Percentiles rank a stretch among this genome's conserved stretches.
Conservation (phyloP, 1,284 basidiomycete genomes). For the Heterobasidion annosum region DNA sequence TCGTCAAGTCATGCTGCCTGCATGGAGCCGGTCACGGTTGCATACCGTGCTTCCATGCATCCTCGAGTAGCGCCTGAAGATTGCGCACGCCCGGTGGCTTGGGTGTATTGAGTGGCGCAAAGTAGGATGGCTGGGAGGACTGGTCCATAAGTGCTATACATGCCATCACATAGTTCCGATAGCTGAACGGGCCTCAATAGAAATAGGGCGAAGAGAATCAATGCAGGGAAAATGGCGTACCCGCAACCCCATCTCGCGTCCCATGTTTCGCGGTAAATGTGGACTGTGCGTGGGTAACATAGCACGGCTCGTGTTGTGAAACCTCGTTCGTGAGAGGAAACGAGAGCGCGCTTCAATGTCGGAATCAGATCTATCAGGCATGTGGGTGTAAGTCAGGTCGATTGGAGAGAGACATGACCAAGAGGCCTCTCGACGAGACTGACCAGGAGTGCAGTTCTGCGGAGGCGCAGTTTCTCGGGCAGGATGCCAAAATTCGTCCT, state of each 20-base stretch:
- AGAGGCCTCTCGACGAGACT: not conserved
- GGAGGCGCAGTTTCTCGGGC: slow-evolving; percentile 42
- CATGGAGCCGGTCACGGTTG: too few species aligned
- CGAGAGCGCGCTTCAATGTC: slow-evolving; percentile 49
- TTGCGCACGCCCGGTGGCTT: slow-evolving; percentile 61
- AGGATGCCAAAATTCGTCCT: slow-evolving; percentile 61
- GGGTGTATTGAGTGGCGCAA: slow-evolving; percentile 43
- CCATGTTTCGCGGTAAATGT: slow-evolving; percentile 50
- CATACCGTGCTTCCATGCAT: slow-evolving; percentile 66
- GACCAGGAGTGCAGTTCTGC: slow-evolving; percentile 65
- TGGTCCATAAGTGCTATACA: slow-evolving; percentile 69
- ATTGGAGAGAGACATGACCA: slow-evolving; percentile 4
- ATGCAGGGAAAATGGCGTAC: slow-evolving; percentile 25
- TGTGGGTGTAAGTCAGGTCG: not conserved
- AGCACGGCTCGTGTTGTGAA: slow-evolving; percentile 53
- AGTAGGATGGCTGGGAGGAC: slow-evolving; percentile 48
- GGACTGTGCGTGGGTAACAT: slow-evolving; percentile 52
- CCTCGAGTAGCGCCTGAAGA: slow-evolving; percentile 71
- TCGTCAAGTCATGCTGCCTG: not conserved
- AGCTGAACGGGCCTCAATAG: slow-evolving; percentile 32
- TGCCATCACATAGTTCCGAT: slow-evolving; percentile 81
- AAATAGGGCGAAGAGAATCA: not conserved
- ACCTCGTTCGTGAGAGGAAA: slow-evolving; percentile 40
- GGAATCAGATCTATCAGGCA: slow-evolving; percentile 53
- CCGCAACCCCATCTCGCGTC: slow-evolving; percentile 69